These are phyloP conservation scores for Cicer cuneatum DNA, from an alignment of 306 rosid species.

Conservation along the genomic window DNA sequence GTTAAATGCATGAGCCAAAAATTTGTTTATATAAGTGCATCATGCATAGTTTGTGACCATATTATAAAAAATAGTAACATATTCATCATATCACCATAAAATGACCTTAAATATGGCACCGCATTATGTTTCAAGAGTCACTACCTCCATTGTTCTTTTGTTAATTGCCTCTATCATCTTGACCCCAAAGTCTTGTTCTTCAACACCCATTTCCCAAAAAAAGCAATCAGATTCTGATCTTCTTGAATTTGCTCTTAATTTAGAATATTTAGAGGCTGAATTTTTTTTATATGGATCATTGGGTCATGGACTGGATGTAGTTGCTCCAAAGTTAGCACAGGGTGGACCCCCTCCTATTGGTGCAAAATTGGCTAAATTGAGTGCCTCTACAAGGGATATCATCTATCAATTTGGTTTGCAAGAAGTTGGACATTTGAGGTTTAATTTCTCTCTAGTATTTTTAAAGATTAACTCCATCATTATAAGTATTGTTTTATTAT, in stretches of 20 bases:
- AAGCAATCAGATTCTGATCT: conserved; percentile 9
- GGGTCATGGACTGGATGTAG: conserved; percentile 63
- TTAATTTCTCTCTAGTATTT: neutral
- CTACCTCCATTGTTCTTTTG: conserved; percentile 17
- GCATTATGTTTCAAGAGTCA: neutral
- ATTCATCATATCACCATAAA: conserved; percentile 4
- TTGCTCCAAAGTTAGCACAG: conserved; percentile 54
- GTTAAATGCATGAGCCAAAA: too few relatives aligned
- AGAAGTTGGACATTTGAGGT: conserved; percentile 88
- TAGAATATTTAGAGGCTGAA: conserved; percentile 76
- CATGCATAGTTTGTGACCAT: neutral
- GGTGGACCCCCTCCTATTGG: conserved; percentile 79
- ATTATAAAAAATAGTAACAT: neutral
- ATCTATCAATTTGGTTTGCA: conserved; percentile 65
- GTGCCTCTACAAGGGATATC: conserved; percentile 44
- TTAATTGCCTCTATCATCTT: conserved; percentile 36
- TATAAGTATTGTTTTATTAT: neutral
- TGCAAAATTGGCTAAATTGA: conserved; percentile 56
- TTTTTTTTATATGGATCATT: conserved; percentile 66
- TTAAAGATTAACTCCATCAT: neutral
- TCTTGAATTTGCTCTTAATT: conserved; percentile 50
- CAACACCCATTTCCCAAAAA: neutral
- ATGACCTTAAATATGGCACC: conserved; percentile 40
- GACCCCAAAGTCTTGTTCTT: conserved; percentile 32
- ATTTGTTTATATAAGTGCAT: neutral